Percentiles rank a stretch among this genome's conserved stretches.
phyloP scores from a whole-genome alignment of 371 early-diverging fungal species.

The Mortierella sp. region DNA sequence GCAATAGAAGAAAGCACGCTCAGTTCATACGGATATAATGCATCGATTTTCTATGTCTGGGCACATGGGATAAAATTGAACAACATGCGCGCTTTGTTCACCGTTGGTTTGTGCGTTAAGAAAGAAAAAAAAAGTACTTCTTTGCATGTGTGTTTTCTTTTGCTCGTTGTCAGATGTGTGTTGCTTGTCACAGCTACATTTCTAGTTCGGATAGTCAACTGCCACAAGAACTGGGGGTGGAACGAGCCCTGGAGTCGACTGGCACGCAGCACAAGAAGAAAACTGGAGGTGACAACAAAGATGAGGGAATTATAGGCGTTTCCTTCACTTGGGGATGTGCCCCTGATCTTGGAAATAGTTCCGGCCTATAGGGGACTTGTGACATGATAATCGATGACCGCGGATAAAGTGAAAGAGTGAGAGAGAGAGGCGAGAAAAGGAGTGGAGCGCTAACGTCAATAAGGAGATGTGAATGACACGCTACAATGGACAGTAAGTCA shows the following conservation, averaged over 20 bases:
- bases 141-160: background rate
- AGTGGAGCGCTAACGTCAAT: no score
- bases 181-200: background rate
- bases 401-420: background rate
- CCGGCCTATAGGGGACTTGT: background rate
- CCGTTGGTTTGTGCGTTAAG: no score
- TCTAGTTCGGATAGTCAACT: no score
- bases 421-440: background rate
- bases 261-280: background rate
- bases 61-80: no score
- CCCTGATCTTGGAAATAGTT: slow-evolving; percentile 6
- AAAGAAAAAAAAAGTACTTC: no score
- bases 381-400: background rate
- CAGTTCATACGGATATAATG: background rate
- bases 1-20: background rate
- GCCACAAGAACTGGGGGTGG: background rate
- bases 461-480: no score
- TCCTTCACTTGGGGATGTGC: no score
- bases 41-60: no score
- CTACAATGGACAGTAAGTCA: no score
- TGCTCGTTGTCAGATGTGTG: background rate
- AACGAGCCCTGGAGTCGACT: background rate
- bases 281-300: background rate
- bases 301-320: no score
- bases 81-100: no score